Percentiles rank a stretch among this genome's conserved stretches.
Conservation (phyloP, 176 grass and related monocot genomes). For the Puya raimondii region DNA sequence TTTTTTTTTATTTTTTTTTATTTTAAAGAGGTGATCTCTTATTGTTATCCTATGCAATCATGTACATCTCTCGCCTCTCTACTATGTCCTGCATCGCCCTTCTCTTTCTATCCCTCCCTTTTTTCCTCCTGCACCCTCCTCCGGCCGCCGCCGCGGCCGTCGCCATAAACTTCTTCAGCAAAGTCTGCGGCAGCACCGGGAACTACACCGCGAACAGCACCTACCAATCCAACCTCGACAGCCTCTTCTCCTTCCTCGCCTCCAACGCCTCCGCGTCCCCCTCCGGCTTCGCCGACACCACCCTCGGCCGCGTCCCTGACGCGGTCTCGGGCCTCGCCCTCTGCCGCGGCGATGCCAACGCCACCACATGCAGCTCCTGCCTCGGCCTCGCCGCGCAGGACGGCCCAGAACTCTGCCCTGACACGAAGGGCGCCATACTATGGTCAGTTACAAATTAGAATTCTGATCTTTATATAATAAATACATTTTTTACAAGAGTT, state of each 20-base stretch:
- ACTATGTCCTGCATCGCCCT: background rate
- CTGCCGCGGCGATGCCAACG: constrained; percentile 36
- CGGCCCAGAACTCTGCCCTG: background rate
- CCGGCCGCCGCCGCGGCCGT: background rate
- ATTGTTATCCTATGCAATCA: background rate
- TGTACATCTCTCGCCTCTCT: background rate
- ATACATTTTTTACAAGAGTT: too few relatives aligned
- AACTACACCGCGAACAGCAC: constrained; percentile 30
- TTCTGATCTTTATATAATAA: too few relatives aligned
- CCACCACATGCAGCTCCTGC: constrained; percentile 25
- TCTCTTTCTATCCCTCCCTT: background rate
- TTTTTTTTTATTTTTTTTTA: too few relatives aligned
- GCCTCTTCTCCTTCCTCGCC: background rate
- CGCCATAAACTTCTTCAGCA: background rate
- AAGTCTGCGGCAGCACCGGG: constrained; percentile 9
- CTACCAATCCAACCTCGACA: constrained; percentile 37
- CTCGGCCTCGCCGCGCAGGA: background rate
- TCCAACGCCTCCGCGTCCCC: too few relatives aligned
- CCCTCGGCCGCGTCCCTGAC: constrained; percentile 10
- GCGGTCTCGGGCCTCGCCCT: constrained; percentile 34
- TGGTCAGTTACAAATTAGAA: too few relatives aligned
- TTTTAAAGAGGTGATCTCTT: too few relatives aligned
- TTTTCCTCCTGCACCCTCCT: constrained; percentile 6
- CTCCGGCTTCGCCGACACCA: constrained; percentile 27
- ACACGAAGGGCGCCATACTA: too few relatives aligned